Percentiles rank a stretch among this genome's conserved stretches.
phyloP scores from a whole-genome alignment of 129 eudicot genomes.

The Ambrosia trifida region DNA sequence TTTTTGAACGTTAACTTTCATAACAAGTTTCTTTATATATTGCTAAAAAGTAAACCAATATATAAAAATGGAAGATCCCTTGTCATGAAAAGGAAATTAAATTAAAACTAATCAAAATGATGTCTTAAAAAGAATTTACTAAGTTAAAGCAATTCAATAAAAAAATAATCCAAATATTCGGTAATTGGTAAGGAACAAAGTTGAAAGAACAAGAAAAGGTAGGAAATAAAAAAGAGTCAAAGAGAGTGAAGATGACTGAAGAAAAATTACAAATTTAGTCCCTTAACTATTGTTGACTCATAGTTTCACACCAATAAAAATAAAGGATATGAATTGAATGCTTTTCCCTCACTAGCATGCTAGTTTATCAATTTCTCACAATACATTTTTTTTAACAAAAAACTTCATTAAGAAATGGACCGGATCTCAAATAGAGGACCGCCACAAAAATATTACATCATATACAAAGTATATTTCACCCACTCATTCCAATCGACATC shows the following conservation, averaged over 20 bases:
- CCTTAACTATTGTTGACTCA: not conserved
- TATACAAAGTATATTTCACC: no score
- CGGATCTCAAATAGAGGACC: no score
- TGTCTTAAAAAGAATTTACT: not conserved
- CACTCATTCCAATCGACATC: no score
- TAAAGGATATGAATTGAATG: not conserved
- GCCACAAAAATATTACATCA: no score
- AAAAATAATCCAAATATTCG: not conserved
- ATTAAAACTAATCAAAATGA: not conserved
- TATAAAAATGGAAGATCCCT: not conserved
- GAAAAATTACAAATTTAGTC: not conserved
- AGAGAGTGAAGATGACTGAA: not conserved
- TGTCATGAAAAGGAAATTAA: not conserved
- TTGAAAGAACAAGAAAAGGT: not conserved
- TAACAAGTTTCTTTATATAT: not conserved
- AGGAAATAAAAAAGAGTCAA: not conserved
- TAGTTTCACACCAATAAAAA: not conserved
- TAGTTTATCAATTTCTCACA: not conserved
- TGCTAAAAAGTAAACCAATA: not conserved
- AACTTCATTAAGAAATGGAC: no score
- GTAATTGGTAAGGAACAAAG: not conserved
- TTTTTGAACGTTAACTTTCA: no score
- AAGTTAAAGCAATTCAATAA: not conserved
- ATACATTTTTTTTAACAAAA: no score
- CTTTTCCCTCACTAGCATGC: not conserved